Percentiles rank a stretch among this genome's conserved stretches.
Conservation (phyloP, 345 rosid species). For the Physaria fendleri region DNA sequence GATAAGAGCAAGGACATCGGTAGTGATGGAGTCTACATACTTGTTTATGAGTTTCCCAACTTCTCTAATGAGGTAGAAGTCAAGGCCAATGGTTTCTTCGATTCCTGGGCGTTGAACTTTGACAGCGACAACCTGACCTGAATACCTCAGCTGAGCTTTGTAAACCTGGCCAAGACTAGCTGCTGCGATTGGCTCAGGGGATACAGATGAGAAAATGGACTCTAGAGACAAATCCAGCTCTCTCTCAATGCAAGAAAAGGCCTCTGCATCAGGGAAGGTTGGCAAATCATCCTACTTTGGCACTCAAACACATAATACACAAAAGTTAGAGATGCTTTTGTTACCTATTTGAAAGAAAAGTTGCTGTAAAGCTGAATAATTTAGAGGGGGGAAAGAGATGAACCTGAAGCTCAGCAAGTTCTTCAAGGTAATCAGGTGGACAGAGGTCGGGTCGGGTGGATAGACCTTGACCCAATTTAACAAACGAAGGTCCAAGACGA, state of each 20-base stretch:
- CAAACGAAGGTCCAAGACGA: slow-evolving; percentile 88
- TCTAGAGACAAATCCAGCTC: slow-evolving; percentile 75
- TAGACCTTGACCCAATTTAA: slow-evolving; percentile 93
- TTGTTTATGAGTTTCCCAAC: slow-evolving; percentile 66
- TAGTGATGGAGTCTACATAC: slow-evolving; percentile 68
- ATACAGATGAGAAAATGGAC: slow-evolving; percentile 57
- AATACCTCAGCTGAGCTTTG: slow-evolving; percentile 76
- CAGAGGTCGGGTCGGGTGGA: slow-evolving; percentile 95
- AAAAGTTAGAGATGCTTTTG: slow-evolving; percentile 14
- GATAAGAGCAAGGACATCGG: slow-evolving; percentile 70
- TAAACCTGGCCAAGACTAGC: slow-evolving; percentile 98
- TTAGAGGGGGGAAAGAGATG: slow-evolving; percentile 1
- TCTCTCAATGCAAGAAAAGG: slow-evolving; percentile 80
- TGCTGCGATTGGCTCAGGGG: slow-evolving; percentile 87
- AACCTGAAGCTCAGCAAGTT: slow-evolving; percentile 92
- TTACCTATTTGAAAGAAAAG: not conserved
- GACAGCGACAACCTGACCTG: slow-evolving; percentile 80
- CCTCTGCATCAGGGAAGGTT: slow-evolving; percentile 91
- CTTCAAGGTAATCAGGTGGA: slow-evolving; percentile 90
- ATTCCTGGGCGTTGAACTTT: slow-evolving; percentile 95
- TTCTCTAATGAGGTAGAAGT: slow-evolving; percentile 83
- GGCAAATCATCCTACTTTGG: slow-evolving; percentile 81
- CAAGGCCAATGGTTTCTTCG: slow-evolving; percentile 86
- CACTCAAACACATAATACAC: slow-evolving; percentile 4
- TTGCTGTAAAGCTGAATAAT: not conserved